phyloP scores from a whole-genome alignment of 257 asterid genomes.

The Salvia splendens region DNA sequence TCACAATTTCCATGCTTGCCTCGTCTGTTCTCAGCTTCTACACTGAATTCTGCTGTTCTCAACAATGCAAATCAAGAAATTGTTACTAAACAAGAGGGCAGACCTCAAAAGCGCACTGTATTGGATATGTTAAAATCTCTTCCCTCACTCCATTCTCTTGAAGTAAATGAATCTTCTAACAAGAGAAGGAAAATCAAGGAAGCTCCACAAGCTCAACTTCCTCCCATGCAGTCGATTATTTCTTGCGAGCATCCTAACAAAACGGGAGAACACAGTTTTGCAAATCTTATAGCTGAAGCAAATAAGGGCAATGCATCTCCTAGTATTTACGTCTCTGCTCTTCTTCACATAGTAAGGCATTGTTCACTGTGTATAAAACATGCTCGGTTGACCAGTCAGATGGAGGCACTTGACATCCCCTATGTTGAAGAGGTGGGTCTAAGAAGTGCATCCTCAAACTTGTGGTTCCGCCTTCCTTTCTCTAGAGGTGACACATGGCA shows the following conservation, averaged over 20 bases:
- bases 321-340: conserved; percentile 71
- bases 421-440: conserved; percentile 95
- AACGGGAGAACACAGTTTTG: conserved; percentile 60
- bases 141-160: conserved; percentile 65
- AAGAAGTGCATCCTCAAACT: conserved; percentile 82
- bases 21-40: conserved; percentile 51
- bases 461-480: conserved; percentile 96
- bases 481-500: conserved; percentile 86
- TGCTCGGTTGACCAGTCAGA: conserved; percentile 94
- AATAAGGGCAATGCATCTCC: conserved; percentile 87
- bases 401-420: conserved; percentile 91
- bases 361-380: conserved; percentile 95
- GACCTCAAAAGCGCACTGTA: conserved; percentile 67
- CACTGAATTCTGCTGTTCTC: conserved; percentile 51
- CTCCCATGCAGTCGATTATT: conserved; percentile 44
- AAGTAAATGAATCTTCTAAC: conserved; percentile 43
- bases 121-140: conserved; percentile 69
- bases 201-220: conserved; percentile 41
- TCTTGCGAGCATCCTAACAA: conserved; percentile 50
- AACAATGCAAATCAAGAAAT: conserved; percentile 47
- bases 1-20: conserved; percentile 24
- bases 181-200: conserved; percentile 71
- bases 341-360: conserved; percentile 90
- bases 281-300: conserved; percentile 80
- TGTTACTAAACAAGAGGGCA: conserved; percentile 44